Percentiles rank a stretch among this genome's conserved stretches.
Evolutionary conservation across 495 filamentous ascomycete genomes (phyloP).

Genomic region (Hypoxylon lenormandii): DNA sequence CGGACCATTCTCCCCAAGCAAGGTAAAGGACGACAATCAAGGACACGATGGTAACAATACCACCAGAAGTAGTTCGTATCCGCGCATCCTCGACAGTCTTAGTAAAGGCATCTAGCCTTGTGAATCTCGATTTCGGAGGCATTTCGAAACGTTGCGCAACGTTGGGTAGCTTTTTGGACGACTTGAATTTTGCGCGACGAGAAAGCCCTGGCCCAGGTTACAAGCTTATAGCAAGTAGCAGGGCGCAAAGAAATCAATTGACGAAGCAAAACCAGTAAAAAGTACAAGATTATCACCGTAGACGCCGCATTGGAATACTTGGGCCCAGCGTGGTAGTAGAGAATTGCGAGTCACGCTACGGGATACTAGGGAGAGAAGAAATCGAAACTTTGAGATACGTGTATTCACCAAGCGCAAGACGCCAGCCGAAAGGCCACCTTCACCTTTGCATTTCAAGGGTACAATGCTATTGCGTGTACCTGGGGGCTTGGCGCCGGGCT

Average conservation of each 20-base stretch:
- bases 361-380: constrained; percentile 15
- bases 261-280: constrained; percentile 19
- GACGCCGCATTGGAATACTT: constrained; percentile 41
- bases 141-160: constrained; percentile 54
- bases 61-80: constrained; percentile 95
- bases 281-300: constrained; percentile 40
- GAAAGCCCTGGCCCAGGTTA: constrained; percentile 2
- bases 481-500: no score
- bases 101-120: constrained; percentile 95
- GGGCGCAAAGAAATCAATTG: constrained; percentile 16
- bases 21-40: constrained; percentile 87
- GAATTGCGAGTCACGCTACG: constrained; percentile 27
- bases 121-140: constrained; percentile 85
- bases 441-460: constrained; percentile 39
- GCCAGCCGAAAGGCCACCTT: constrained; percentile 51
- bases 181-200: constrained; percentile 35
- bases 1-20: constrained; percentile 93
- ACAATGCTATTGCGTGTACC: background rate
- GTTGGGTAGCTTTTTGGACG: background rate
- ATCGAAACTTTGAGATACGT: constrained; percentile 29
- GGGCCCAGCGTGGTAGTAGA: constrained; percentile 21
- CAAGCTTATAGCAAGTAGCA: background rate
- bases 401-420: background rate
- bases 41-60: constrained; percentile 91
- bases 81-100: constrained; percentile 99